Evolutionary conservation across 768 basidiomycete species (phyloP).

Genomic region (Lactarius quietus): DNA sequence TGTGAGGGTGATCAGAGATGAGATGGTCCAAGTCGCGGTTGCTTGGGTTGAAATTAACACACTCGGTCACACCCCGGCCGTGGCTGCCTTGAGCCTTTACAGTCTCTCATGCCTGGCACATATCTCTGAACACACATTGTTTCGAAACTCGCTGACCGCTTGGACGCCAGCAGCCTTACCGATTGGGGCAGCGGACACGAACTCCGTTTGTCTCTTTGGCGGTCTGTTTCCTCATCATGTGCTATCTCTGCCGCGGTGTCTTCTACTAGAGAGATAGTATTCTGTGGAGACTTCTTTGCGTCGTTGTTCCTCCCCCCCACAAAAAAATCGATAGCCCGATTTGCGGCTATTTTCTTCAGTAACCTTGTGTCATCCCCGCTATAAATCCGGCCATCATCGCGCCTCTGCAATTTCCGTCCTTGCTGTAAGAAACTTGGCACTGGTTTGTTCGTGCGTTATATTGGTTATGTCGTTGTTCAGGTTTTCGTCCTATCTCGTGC

Average conservation of each 20-base stretch:
- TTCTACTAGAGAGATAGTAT: too few relatives aligned
- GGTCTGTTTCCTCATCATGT: neutral
- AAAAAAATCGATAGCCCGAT: neutral
- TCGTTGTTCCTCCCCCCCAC: neutral
- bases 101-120: neutral
- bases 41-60: neutral
- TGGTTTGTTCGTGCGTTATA: neutral
- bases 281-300: neutral
- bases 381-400: neutral
- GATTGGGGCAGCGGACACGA: neutral
- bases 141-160: neutral
- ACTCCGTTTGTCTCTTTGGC: neutral
- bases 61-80: neutral
- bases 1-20: neutral
- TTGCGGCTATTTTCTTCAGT: neutral
- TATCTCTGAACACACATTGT: neutral
- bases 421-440: neutral
- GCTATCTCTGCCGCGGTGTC: neutral
- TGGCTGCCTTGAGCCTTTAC: neutral
- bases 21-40: constrained; percentile 11
- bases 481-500: neutral
- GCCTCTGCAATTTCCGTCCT: neutral
- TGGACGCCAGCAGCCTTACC: neutral
- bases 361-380: neutral
- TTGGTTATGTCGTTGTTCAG: neutral